Base-by-base conservation (phyloP, 2,329 filamentous ascomycete species). In the Ophiosphaerella narmari region DNA sequence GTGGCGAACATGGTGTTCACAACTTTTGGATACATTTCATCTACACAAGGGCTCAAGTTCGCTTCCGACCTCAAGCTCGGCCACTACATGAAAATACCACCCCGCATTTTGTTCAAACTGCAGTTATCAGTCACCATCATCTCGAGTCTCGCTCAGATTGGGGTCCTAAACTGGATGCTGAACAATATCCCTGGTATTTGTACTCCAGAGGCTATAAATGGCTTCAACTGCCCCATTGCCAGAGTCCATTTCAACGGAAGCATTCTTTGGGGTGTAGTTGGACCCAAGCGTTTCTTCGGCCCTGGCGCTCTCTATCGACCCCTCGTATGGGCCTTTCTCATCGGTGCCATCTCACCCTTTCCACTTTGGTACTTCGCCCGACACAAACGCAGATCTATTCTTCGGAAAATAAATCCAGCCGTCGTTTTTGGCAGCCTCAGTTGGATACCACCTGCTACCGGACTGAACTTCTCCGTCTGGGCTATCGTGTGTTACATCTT, bases 1-100 rank as follows among this genome's bases (percentile, higher is more conserved):
- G 89, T 95, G 9, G 91, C 90, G 43, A 94, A 95, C 72, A 95
- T 95, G 91, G 89, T 95, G 32, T 96, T 95, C 64, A 90, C 93
- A 40, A 94, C 90, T 0, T 96, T 94, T 69, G 90, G 90, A 54
- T 95, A 94, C 51, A 94, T 94, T 66, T 91, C 89, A 4, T 92
- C 89, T 0, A 89, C 90, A 0, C 91, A 96, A 75, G 91, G 91
- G 24, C 88, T 95, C 71, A 94, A 95, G 68, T 96, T 95, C 68
- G 88, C 89, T 1, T 87, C 89, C 2, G 91, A 96, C 70, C 80
- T 96, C 43, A 96, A 96, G 73, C 82, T 96, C 0, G 91, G 89
- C 11, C 88, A 92, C 67, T 92, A 93, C 74, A 91, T 92, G 88
- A 91, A 92, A 72, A 89, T 93, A 12, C 89, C 89, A 1, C 89